Evolutionary conservation across 2,329 filamentous ascomycete genomes (phyloP), one percentile per base, ranked within the genome.

Genomic region (Westerdykella sp.): DNA sequence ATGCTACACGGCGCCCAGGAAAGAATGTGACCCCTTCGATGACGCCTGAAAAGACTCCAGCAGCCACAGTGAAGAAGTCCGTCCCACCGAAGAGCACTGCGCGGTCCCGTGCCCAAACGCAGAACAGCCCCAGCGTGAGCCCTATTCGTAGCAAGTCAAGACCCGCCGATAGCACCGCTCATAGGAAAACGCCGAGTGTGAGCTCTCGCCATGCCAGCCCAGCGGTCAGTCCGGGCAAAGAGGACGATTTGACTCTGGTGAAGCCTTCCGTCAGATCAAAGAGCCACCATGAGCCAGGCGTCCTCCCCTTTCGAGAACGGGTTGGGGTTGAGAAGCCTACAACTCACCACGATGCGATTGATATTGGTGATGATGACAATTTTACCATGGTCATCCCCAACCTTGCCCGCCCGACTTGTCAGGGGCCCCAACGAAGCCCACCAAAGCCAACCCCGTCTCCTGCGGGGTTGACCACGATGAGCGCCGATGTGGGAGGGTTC

Each of bases 371-470:
- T 21, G 70, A 74, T 13, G 72, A 74, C 25, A 71, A 71, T 41
- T 75, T 76, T 48, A 75, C 72, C 3, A 74, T 76, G 68, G 71
- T 76, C 6, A 62, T 77, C 35, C 74, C 73, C 3, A 69, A 49
- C 22, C 57, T 65, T 40, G 53, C 53, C 16, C 57, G 55, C 18
- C 63, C 62, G n/a, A 44, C 43, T 40, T 39, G 51, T 21, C 62
- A 65, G 45, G 46, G 52, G 11, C 49, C 50, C 10, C 61, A 63
- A 15, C 54, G 53, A 13, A 67, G 61, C 18, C 63, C 63, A 34
- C 60, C 62, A 13, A 67, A 67, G 43, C 44, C 54, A 4, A 46
- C 48, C 4, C 45, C 48, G 2, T 58, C 57, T 16, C 44, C 56
- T 25, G 49, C 50, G 22, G 57, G 56, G 21, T 40, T 67, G 16